Conservation (phyloP, 106 monocot species). For the Dioscorea zingiberensis region DNA sequence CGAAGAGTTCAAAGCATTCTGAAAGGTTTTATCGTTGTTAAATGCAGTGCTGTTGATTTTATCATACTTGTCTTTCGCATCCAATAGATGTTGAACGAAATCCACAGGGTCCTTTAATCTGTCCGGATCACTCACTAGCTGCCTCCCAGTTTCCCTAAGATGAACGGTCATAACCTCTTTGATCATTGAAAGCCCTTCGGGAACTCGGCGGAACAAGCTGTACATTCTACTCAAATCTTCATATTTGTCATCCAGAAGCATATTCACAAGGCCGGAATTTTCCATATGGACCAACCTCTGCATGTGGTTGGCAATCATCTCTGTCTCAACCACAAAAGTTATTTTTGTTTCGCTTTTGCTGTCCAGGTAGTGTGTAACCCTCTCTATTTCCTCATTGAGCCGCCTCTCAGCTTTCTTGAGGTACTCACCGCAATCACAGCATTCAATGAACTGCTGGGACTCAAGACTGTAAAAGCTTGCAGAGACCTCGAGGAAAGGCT, state of each 20-base stretch:
- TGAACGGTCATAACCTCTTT: slow-evolving; percentile 85
- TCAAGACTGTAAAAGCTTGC: slow-evolving; percentile 79
- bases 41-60: slow-evolving; percentile 79
- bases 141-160: slow-evolving; percentile 77
- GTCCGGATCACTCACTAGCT: slow-evolving; percentile 81
- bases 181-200: slow-evolving; percentile 69
- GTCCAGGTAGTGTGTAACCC: slow-evolving; percentile 81
- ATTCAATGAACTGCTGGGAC: slow-evolving; percentile 84
- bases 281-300: slow-evolving; percentile 95
- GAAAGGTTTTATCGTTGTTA: slow-evolving; percentile 89
- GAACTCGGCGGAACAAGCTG: slow-evolving; percentile 69
- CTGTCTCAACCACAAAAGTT: slow-evolving; percentile 82
- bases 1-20: slow-evolving; percentile 88
- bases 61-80: slow-evolving; percentile 89
- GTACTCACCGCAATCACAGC: slow-evolving; percentile 84
- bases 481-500: slow-evolving; percentile 70
- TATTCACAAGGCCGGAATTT: slow-evolving; percentile 87
- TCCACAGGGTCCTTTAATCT: slow-evolving; percentile 87
- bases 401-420: slow-evolving; percentile 78
- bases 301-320: slow-evolving; percentile 96
- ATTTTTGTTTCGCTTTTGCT: slow-evolving; percentile 59
- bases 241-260: slow-evolving; percentile 87
- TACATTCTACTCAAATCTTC: slow-evolving; percentile 91
- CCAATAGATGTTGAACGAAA: slow-evolving; percentile 82
- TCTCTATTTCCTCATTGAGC: slow-evolving; percentile 91